Evolutionary conservation across 2,329 filamentous ascomycete genomes (phyloP).

Genomic region (Pseudogymnoascus sp.): DNA sequence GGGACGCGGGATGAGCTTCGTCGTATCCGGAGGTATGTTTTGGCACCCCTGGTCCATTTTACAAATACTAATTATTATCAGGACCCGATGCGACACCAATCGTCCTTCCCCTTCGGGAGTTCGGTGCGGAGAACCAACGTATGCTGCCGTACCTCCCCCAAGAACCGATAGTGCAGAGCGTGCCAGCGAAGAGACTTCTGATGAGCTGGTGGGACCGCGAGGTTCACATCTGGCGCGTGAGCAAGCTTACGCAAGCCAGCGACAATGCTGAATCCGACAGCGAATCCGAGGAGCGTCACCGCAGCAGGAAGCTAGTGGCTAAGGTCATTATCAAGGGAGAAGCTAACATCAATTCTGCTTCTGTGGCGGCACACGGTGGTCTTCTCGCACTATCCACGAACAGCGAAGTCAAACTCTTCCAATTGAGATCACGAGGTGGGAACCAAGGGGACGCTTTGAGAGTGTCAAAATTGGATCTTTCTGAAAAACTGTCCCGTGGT

Average conservation of each 20-base stretch:
- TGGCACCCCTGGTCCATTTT: neutral
- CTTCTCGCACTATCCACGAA: constrained; percentile 70
- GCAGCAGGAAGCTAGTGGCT: constrained; percentile 58
- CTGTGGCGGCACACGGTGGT: constrained; percentile 63
- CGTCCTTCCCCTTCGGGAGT: constrained; percentile 70
- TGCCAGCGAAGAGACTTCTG: constrained; percentile 64
- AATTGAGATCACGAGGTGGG: constrained; percentile 46
- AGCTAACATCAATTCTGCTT: constrained; percentile 70
- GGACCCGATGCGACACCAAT: constrained; percentile 80
- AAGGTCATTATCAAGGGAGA: constrained; percentile 65
- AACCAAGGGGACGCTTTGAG: constrained; percentile 52
- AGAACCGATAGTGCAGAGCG: constrained; percentile 62
- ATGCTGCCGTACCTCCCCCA: constrained; percentile 80
- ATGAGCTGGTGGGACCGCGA: constrained; percentile 91
- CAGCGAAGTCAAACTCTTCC: constrained; percentile 70
- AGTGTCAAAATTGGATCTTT: constrained; percentile 62
- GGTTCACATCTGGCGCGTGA: constrained; percentile 70
- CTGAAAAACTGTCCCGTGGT: constrained; percentile 44
- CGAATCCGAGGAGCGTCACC: constrained; percentile 26
- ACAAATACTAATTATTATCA: constrained; percentile 35
- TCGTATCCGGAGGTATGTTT: constrained; percentile 77
- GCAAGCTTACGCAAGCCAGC: constrained; percentile 15
- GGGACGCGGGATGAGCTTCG: constrained; percentile 69
- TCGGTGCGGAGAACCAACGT: constrained; percentile 71
- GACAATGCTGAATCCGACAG: constrained; percentile 37